These are phyloP conservation scores for Neurospora sp. DNA, from an alignment of 495 filamentous ascomycete species.

Conservation along the genomic window DNA sequence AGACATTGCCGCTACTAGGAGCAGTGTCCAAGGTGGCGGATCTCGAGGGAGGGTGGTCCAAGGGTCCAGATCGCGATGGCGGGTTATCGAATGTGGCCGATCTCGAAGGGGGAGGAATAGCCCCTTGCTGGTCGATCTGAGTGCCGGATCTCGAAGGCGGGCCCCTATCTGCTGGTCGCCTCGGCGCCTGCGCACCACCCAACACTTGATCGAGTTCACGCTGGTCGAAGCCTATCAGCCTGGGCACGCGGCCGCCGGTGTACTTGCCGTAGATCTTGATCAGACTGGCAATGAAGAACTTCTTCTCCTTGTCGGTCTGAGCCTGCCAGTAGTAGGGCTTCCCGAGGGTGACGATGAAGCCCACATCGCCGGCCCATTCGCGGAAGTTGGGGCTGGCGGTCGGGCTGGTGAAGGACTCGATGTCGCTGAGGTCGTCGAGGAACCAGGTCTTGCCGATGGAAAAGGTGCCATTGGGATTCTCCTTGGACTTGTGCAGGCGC, in stretches of 20 bases:
- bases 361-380: slow-evolving; percentile 66
- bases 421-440: slow-evolving; percentile 70
- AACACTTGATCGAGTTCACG: slow-evolving; percentile 64
- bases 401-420: slow-evolving; percentile 64
- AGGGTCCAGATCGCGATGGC: background rate
- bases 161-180: slow-evolving; percentile 5
- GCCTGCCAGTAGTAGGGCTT: slow-evolving; percentile 99
- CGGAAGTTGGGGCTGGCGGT: slow-evolving; percentile 55
- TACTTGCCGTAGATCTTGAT: slow-evolving; percentile 96
- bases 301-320: slow-evolving; percentile 83
- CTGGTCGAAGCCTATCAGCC: slow-evolving; percentile 70
- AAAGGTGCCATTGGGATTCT: slow-evolving; percentile 86
- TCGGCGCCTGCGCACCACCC: slow-evolving; percentile 30
- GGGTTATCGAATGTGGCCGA: background rate
- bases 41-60: slow-evolving; percentile 8
- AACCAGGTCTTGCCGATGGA: slow-evolving; percentile 98
- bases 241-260: slow-evolving; percentile 74
- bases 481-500: slow-evolving; percentile 90
- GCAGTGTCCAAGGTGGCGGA: slow-evolving; percentile 14
- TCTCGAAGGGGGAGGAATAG: background rate
- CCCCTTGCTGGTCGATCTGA: background rate
- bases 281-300: slow-evolving; percentile 91
- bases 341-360: slow-evolving; percentile 79
- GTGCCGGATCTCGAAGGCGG: background rate
- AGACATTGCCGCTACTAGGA: slow-evolving; percentile 16